Conservation (phyloP, 805 yeast species). For the Yarrowia yakushimensis region DNA sequence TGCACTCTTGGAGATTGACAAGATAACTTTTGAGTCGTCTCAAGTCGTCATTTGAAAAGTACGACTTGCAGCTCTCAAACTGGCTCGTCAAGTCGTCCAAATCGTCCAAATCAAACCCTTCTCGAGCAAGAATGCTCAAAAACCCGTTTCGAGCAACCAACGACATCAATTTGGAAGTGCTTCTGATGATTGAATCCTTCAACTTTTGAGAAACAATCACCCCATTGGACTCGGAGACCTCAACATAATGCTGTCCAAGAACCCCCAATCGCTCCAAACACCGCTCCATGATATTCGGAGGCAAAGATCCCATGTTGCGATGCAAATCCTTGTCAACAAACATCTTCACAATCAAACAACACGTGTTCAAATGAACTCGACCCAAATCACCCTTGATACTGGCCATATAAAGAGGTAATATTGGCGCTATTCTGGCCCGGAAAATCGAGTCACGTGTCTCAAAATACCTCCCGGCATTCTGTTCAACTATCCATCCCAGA, state of each 20-base stretch:
- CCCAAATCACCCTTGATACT: neutral
- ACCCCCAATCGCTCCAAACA: neutral
- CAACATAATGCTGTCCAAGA: neutral
- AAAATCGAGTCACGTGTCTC: neutral
- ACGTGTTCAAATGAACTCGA: neutral
- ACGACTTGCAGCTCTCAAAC: neutral
- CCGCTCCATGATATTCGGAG: neutral
- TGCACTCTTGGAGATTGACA: neutral
- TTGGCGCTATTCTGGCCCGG: neutral
- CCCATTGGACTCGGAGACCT: neutral
- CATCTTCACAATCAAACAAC: neutral
- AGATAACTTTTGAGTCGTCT: neutral
- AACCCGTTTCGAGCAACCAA: neutral
- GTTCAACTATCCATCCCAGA: conserved; percentile 1
- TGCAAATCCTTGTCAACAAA: conserved; percentile 8
- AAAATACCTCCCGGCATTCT: neutral
- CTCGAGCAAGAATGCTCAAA: neutral
- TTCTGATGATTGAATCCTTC: neutral
- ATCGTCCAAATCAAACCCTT: neutral
- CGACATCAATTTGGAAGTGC: neutral
- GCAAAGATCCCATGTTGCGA: neutral
- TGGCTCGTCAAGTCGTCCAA: neutral
- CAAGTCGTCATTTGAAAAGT: neutral
- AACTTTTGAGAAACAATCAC: neutral
- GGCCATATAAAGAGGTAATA: neutral